These are phyloP conservation scores for Entonaema liquescens DNA, from an alignment of 495 filamentous ascomycete genomes.

Conservation along the genomic window DNA sequence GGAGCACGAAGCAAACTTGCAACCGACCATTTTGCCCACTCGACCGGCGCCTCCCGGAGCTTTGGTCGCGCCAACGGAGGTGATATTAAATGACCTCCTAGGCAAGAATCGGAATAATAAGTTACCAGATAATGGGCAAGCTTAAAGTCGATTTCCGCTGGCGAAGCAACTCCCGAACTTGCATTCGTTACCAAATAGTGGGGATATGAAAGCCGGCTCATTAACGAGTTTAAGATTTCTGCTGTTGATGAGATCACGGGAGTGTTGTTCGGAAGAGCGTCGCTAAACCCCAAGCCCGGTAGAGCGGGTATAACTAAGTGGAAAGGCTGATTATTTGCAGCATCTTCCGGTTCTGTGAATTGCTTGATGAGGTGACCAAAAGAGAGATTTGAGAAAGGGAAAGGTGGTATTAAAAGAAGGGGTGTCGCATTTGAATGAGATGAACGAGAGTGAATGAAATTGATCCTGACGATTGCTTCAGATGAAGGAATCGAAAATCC, in stretches of 20 bases:
- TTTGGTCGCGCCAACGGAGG: slow-evolving; percentile 51
- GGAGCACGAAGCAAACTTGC: slow-evolving; percentile 51
- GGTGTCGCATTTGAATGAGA: slow-evolving; percentile 61
- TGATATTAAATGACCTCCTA: slow-evolving; percentile 70
- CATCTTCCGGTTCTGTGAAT: slow-evolving; percentile 58
- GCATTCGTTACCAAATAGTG: slow-evolving; percentile 65
- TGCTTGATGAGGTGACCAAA: slow-evolving; percentile 68
- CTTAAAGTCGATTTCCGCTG: slow-evolving; percentile 60
- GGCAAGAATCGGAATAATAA: slow-evolving; percentile 62
- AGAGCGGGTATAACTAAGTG: slow-evolving; percentile 75
- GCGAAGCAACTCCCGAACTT: slow-evolving; percentile 47
- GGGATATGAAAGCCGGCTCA: slow-evolving; percentile 71
- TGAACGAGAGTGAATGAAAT: slow-evolving; percentile 67
- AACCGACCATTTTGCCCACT: slow-evolving; percentile 55
- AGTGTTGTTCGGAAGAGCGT: slow-evolving; percentile 63
- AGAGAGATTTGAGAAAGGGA: slow-evolving; percentile 76
- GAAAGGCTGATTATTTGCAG: slow-evolving; percentile 63
- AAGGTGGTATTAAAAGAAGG: slow-evolving; percentile 70
- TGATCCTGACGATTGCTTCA: slow-evolving; percentile 51
- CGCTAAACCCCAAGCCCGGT: slow-evolving; percentile 77
- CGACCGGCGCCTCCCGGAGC: slow-evolving; percentile 43
- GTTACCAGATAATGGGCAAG: slow-evolving; percentile 64
- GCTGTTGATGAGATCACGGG: slow-evolving; percentile 66
- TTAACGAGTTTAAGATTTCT: slow-evolving; percentile 68
- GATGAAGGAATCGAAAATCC: slow-evolving; percentile 51